Percentiles rank a stretch among this genome's conserved stretches.
These are phyloP conservation scores for Aspergillus costaricaensis DNA, from an alignment of 2,329 filamentous ascomycete genomes.

Conservation along the genomic window DNA sequence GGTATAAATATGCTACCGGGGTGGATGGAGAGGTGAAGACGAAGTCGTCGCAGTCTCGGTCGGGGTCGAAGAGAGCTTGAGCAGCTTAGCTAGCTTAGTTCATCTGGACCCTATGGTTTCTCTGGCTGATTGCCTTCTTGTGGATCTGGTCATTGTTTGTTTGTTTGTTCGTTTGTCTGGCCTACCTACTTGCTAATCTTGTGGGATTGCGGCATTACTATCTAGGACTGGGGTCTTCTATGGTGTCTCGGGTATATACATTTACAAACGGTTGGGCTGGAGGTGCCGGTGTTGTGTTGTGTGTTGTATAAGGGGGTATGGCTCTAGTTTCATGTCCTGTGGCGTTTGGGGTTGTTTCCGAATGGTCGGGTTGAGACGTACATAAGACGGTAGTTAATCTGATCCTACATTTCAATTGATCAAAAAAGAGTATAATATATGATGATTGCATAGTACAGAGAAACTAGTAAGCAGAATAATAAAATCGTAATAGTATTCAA, in stretches of 20 bases:
- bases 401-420: background rate
- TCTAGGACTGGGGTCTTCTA: no score
- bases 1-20: constrained; percentile 38
- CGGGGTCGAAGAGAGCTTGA: background rate
- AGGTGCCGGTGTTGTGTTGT: background rate
- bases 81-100: no score
- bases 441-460: background rate
- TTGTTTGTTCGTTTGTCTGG: background rate
- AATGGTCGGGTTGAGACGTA: background rate
- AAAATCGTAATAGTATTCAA: background rate
- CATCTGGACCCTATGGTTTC: no score
- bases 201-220: no score
- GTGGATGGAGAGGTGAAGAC: no score
- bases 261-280: background rate
- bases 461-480: background rate
- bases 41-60: no score
- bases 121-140: no score
- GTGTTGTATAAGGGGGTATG: background rate
- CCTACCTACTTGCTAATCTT: no score
- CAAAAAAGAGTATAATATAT: background rate
- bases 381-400: background rate
- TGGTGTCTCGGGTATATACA: background rate
- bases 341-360: background rate
- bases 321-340: background rate
- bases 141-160: background rate